Percentiles rank a stretch among this genome's conserved stretches.
phyloP scores from a whole-genome alignment of 2,329 filamentous ascomycete genomes.

The Colletotrichum echinochloae region DNA sequence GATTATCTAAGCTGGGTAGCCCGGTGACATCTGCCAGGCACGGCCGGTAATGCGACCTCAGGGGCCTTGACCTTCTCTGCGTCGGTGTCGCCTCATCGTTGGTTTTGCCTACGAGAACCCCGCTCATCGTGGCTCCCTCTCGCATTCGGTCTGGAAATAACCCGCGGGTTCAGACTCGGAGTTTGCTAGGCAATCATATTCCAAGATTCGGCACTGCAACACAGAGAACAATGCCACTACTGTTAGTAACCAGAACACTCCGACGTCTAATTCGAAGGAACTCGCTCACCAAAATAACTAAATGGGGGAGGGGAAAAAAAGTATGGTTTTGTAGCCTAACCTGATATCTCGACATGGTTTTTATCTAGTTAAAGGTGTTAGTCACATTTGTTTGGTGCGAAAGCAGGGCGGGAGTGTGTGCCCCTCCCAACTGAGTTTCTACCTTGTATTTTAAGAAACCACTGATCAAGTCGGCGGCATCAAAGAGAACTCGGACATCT shows the following conservation, averaged over 20 bases:
- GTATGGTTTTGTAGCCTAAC: neutral
- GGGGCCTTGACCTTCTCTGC: too few species aligned
- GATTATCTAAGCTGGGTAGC: conserved; percentile 1
- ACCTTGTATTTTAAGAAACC: neutral
- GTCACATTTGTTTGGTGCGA: neutral
- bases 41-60: too few species aligned
- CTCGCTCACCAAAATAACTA: neutral
- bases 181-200: neutral
- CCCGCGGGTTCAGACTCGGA: neutral
- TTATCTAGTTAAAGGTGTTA: neutral
- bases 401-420: neutral
- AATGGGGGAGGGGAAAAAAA: too few species aligned
- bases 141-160: neutral
- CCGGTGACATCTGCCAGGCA: neutral
- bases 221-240: neutral
- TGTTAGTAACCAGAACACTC: neutral
- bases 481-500: conserved; percentile 10
- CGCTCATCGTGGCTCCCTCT: neutral
- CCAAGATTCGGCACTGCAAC: too few species aligned
- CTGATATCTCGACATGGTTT: neutral
- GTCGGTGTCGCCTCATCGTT: neutral
- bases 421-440: neutral
- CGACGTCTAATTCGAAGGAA: neutral
- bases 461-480: neutral
- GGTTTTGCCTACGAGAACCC: conserved; percentile 4